These are phyloP conservation scores for Corynascus novoguineensis DNA, from an alignment of 495 filamentous ascomycete species.

Conservation along the genomic window DNA sequence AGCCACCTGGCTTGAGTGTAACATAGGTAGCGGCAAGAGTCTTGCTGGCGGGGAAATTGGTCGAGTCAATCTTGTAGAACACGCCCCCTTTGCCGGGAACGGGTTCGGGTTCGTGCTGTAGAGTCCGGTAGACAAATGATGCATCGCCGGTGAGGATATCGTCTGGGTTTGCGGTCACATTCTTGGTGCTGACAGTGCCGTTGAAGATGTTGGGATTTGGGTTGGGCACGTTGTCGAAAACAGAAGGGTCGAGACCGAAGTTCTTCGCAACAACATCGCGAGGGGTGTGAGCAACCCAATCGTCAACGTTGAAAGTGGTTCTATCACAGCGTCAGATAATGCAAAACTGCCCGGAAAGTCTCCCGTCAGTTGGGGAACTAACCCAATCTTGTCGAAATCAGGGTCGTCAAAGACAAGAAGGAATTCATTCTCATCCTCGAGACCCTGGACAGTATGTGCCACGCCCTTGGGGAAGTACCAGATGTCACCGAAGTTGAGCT, in stretches of 20 bases:
- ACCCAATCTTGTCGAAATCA: slow-evolving; percentile 44
- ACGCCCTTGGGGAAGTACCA: slow-evolving; percentile 51
- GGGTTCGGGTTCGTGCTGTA: slow-evolving; percentile 45
- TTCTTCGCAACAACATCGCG: slow-evolving; percentile 58
- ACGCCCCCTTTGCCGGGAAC: slow-evolving; percentile 56
- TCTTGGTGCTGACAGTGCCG: slow-evolving; percentile 44
- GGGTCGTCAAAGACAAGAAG: slow-evolving; percentile 63
- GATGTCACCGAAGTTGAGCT: slow-evolving; percentile 41
- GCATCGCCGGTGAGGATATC: slow-evolving; percentile 48
- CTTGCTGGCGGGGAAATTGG: slow-evolving; percentile 55
- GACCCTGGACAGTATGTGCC: slow-evolving; percentile 53
- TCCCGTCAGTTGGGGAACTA: slow-evolving; percentile 6
- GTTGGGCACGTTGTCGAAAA: slow-evolving; percentile 52
- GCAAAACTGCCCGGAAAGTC: too few species aligned
- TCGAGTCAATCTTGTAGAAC: slow-evolving; percentile 55
- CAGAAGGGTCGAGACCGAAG: slow-evolving; percentile 51
- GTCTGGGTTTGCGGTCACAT: slow-evolving; percentile 40
- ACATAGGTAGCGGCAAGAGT: slow-evolving; percentile 59
- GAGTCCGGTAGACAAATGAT: slow-evolving; percentile 53
- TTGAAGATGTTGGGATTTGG: slow-evolving; percentile 58
- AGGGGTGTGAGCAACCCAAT: slow-evolving; percentile 61
- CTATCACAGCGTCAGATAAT: slow-evolving; percentile 23
- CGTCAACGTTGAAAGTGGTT: slow-evolving; percentile 58
- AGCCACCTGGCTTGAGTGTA: slow-evolving; percentile 52
- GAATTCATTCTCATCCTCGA: slow-evolving; percentile 60